Conservation (phyloP, 139 green algal genomes). For the Deuterostichococcus epilithicus region DNA sequence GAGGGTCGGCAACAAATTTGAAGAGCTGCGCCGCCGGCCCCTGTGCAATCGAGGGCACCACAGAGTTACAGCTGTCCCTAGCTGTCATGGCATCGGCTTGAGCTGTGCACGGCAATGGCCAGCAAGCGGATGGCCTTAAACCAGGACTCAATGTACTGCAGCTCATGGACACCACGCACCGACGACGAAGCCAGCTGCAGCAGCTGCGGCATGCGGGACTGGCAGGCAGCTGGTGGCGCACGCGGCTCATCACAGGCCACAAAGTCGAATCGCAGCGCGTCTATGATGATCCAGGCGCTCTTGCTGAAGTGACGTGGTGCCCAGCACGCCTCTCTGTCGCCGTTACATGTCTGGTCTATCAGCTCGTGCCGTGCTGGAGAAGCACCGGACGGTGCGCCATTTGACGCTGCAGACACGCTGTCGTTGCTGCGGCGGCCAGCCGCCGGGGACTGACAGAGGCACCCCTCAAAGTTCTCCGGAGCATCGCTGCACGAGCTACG, state of each 20-base stretch:
- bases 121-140: not conserved
- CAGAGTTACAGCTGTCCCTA: too few species aligned
- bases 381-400: not conserved
- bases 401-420: not conserved
- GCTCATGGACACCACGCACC: not conserved
- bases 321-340: constrained; percentile 6
- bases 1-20: constrained; percentile 84
- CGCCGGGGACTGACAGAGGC: not conserved
- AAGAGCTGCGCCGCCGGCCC: constrained; percentile 20
- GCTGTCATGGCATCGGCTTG: not conserved
- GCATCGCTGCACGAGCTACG: constrained; percentile 4
- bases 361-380: not conserved
- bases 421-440: not conserved
- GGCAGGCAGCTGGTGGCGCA: constrained; percentile 5
- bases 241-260: constrained; percentile 12
- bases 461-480: not conserved
- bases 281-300: constrained; percentile 69
- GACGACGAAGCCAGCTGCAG: not conserved
- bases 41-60: too few species aligned
- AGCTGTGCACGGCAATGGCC: not conserved
- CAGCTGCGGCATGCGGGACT: not conserved
- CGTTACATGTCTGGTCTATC: not conserved
- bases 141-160: not conserved
- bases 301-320: constrained; percentile 27
- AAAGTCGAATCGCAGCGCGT: constrained; percentile 76